phyloP scores from a whole-genome alignment of 768 basidiomycete species.

The Mycena galopus region DNA sequence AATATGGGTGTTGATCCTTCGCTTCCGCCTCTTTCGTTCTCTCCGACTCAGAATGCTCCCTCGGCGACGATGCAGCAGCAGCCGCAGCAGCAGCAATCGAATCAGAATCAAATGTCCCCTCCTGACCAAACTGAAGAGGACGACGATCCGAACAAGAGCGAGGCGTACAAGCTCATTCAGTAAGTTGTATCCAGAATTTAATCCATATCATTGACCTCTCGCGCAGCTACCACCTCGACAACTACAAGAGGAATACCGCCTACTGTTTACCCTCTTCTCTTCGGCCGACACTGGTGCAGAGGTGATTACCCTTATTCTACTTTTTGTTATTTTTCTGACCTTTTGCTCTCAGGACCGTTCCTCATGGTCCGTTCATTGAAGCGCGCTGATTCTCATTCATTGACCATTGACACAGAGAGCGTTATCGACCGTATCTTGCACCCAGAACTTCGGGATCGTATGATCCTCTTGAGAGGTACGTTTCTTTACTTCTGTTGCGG shows the following conservation, averaged over 20 bases:
- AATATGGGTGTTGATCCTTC: constrained; percentile 70
- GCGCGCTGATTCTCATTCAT: constrained; percentile 7
- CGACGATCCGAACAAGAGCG: constrained; percentile 79
- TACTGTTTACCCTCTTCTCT: constrained; percentile 93
- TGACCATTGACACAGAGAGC: constrained; percentile 67
- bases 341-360: constrained; percentile 70
- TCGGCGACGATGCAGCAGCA: constrained; percentile 48
- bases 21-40: constrained; percentile 65
- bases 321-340: constrained; percentile 27
- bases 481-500: constrained; percentile 16
- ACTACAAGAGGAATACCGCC: constrained; percentile 85
- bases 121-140: constrained; percentile 70
- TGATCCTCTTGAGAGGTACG: constrained; percentile 89
- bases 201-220: constrained; percentile 6
- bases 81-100: constrained; percentile 47
- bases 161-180: constrained; percentile 88
- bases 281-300: constrained; percentile 90
- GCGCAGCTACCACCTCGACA: constrained; percentile 89
- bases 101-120: constrained; percentile 43
- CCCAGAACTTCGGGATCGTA: constrained; percentile 90
- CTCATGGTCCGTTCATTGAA: constrained; percentile 71
- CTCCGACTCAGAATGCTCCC: constrained; percentile 44
- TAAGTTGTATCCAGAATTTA: constrained; percentile 47
- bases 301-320: constrained; percentile 51
- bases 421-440: constrained; percentile 92